phyloP scores from a whole-genome alignment of 169 alveolate genomes.

The Ichthyophthirius multifiliis region DNA sequence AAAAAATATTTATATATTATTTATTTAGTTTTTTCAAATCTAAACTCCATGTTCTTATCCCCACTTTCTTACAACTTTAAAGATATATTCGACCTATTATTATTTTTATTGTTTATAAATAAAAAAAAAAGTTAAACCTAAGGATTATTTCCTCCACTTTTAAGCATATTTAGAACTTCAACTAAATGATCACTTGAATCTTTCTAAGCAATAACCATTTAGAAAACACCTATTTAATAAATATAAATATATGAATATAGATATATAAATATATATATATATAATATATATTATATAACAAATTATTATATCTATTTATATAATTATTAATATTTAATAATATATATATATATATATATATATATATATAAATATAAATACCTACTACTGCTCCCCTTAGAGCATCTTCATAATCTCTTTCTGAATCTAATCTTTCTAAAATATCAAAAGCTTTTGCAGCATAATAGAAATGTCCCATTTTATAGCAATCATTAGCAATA shows the following conservation, averaged over 20 bases:
- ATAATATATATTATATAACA: neutral
- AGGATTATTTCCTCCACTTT: constrained; percentile 30
- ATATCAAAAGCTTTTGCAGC: constrained; percentile 90
- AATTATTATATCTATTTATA: neutral
- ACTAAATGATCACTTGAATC: constrained; percentile 56
- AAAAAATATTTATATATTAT: no score
- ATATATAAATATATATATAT: neutral
- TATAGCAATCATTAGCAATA: constrained; percentile 90
- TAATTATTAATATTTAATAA: neutral
- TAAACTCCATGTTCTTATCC: constrained; percentile 69
- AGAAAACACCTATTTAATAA: constrained; percentile 61
- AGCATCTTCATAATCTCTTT: constrained; percentile 45
- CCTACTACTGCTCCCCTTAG: constrained; percentile 40
- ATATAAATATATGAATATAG: neutral
- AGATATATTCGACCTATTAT: constrained; percentile 63
- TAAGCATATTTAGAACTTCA: constrained; percentile 62
- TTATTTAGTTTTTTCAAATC: constrained; percentile 40
- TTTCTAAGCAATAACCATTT: constrained; percentile 68
- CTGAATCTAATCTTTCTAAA: constrained; percentile 87
- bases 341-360: neutral
- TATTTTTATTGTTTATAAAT: constrained; percentile 24
- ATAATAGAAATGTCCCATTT: constrained; percentile 89
- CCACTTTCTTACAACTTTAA: constrained; percentile 72
- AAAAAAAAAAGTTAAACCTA: neutral
- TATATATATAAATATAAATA: neutral